Base-by-base conservation (phyloP, 2,329 filamentous ascomycete species). In the Talaromyces atroroseus region DNA sequence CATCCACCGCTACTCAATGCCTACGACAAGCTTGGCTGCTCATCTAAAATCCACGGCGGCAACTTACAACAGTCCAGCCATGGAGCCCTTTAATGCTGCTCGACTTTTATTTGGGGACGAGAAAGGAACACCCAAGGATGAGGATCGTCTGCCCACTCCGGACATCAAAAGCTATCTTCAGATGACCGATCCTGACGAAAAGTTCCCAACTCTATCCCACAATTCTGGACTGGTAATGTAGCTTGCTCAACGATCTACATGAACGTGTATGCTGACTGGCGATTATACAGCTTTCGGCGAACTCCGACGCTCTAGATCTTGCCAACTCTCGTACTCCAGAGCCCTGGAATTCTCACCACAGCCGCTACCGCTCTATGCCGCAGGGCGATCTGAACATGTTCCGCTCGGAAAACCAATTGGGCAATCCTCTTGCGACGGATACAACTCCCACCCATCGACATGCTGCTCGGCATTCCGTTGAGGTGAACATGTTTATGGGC, bases 1-100 rank as follows among this genome's bases (percentile, higher is more conserved):
- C 63, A 80, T 87, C 59, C 95, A 96, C 71, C 88, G 92, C 62
- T 95, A 95, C 73, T 96, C 92, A 4, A 92, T 96, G 88, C 92
- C 92, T 32, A 88, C 92, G 52, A 90, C 66, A 34, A 71, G 69
- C 20, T 60, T 71, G 40, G 67, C 64, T 45, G 65, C 65, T 49
- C 64, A 70, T 24, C 56, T 67, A 26, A 68, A 69, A n/a, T 63
- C 69, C 1, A 67, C 62, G 21, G 57, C 64, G 14, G 63, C 66
- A 40, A 63, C 60, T 18, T 71, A 68, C 54, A 64, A 62, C 34
- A 58, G 59, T 12, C 62, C 66, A n/a, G 82, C 82, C 40, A 77
- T 95, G 57, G 91, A 94, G 60, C 87, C 89, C 63, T 90, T 90
- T 66, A 92, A 94, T 74, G 91, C 89, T 12, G 83, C 90, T 24